Evolutionary conservation across 192 early-diverging fungal species (phyloP), one percentile per base, ranked within the genome.

Genomic region (Backusella australiensis): DNA sequence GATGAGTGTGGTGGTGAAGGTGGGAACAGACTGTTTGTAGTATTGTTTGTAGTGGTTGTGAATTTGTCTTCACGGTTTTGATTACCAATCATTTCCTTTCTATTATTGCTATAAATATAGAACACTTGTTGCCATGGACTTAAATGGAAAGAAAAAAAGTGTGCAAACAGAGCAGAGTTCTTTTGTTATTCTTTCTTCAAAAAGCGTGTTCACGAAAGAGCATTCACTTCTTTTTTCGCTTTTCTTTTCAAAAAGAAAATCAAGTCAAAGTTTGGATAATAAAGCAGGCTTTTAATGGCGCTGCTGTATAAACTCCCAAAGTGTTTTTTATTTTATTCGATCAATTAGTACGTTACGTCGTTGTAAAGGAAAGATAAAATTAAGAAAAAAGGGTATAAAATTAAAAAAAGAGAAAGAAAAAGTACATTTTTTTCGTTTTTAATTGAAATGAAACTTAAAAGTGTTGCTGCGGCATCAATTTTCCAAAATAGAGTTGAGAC

Each of bases 201-300:
- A 59, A 26, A 59, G 56, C 56, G 56, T 59, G 23, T 21, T 29
- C 11, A 59, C 56, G 46, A 59, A 59, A 59, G 56, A 26, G 56
- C 23, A 59, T 59, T 59, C 56, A 59, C 56, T 59, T 59, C 23
- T 59, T 26, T 59, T 26, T 59, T 59, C 21, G 8, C 21, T 56
- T 26, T 56, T 59, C 23, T 59, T 59, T 21, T 59, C 23, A 56
- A 23, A 56, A 56, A 56, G 53, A 56, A 56, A 44, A 56, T 26
- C 9, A 29, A 63, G 56, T 63, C 56, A 63, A 63, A 29, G 56
- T 23, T 29, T 63, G 26, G 56, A 63, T 29, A 63, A 63, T 63
- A 63, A 63, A 63, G 56, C 56, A 63, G 56, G 56, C 56, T 63
- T 63, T 49, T 63, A 26, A 29, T 63, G 56, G 56, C 56, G 56